Evolutionary conservation across 202 grass and related monocot species (phyloP).

Genomic region (Panicum hallii): DNA sequence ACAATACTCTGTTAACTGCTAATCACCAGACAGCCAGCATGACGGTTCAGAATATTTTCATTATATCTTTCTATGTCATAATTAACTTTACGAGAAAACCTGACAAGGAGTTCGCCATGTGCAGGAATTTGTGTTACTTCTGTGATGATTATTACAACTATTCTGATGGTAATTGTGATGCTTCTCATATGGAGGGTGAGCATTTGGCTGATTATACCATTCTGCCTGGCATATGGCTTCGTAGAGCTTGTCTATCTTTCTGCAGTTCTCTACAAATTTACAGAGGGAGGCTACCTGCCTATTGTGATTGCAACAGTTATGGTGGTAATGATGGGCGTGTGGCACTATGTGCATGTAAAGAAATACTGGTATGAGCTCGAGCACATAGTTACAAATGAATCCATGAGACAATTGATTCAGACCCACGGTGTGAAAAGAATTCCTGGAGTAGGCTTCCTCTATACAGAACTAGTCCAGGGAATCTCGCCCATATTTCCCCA

Average conservation of each 20-base stretch:
- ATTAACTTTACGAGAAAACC: not conserved
- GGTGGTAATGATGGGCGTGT: slow-evolving; percentile 50
- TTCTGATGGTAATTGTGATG: slow-evolving; percentile 51
- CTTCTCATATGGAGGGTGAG: slow-evolving; percentile 57
- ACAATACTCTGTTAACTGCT: not conserved
- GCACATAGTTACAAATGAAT: slow-evolving; percentile 46
- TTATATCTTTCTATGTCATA: not conserved
- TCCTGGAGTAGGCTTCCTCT: slow-evolving; percentile 53
- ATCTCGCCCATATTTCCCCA: slow-evolving; percentile 60
- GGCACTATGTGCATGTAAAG: slow-evolving; percentile 61
- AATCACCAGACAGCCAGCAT: not conserved
- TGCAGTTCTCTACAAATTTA: slow-evolving; percentile 56
- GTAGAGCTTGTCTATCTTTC: slow-evolving; percentile 49
- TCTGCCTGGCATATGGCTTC: slow-evolving; percentile 35
- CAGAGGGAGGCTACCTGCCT: slow-evolving; percentile 49
- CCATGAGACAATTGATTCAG: slow-evolving; percentile 14
- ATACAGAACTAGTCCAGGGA: slow-evolving; percentile 63
- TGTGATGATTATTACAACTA: slow-evolving; percentile 55
- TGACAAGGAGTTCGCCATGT: not conserved
- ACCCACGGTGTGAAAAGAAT: slow-evolving; percentile 19
- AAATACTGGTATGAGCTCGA: slow-evolving; percentile 56
- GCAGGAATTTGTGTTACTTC: slow-evolving; percentile 54
- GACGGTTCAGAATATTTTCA: too few species aligned
- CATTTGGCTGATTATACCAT: slow-evolving; percentile 47
- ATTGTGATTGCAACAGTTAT: slow-evolving; percentile 33